Conservation (phyloP, 371 early-diverging fungal species). For the Mucor indicus region DNA sequence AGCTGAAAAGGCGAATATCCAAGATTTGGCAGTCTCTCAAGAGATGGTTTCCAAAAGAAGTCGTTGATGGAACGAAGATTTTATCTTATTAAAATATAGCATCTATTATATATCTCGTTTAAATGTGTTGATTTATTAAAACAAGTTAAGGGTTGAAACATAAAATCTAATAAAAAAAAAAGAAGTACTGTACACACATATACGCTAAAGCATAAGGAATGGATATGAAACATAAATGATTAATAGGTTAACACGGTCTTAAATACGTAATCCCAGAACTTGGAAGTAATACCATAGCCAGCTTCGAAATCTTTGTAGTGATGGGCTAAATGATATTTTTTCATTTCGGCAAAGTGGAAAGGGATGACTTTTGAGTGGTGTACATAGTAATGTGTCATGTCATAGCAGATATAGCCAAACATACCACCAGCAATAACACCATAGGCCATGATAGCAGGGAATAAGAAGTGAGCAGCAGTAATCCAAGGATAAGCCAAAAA, state of each 20-base stretch:
- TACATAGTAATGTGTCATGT: conserved; percentile 87
- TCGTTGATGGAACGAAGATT: no score
- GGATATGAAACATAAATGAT: neutral
- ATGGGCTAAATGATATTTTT: conserved; percentile 89
- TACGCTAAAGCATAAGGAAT: no score
- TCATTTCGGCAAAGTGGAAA: conserved; percentile 75
- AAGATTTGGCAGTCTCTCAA: no score
- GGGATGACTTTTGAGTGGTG: conserved; percentile 79
- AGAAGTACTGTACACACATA: no score
- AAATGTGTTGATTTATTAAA: no score
- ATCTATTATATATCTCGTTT: no score
- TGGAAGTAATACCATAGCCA: conserved; percentile 90
- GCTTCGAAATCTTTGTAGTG: conserved; percentile 84
- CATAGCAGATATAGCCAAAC: conserved; percentile 86
- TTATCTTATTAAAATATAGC: no score
- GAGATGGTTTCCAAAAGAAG: no score
- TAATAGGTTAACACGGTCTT: conserved; percentile 52
- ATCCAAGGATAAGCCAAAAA: conserved; percentile 58
- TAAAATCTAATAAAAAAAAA: no score
- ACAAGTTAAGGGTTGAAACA: no score
- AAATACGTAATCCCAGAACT: conserved; percentile 85
- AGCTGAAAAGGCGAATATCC: no score
- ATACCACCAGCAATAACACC: conserved; percentile 70
- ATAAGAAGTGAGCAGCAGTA: conserved; percentile 43
- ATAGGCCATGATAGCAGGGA: conserved; percentile 49